phyloP scores from a whole-genome alignment of 2,329 filamentous ascomycete species.

The Exophiala phaeomuriformis region DNA sequence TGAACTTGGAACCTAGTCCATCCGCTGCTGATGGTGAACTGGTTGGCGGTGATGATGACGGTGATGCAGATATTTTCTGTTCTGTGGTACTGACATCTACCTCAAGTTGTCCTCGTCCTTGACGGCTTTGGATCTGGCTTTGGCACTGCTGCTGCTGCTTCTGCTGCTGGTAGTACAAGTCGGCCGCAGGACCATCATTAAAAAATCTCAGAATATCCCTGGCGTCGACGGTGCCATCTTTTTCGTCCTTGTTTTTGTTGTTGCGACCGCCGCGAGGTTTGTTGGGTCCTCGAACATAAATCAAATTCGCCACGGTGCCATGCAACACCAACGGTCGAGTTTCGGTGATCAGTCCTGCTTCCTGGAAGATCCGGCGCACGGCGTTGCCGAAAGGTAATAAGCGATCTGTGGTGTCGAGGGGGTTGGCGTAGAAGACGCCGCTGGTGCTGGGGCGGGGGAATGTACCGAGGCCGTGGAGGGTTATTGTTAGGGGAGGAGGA shows the following conservation, averaged over 20 bases:
- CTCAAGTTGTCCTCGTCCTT: neutral
- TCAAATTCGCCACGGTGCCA: slow-evolving; percentile 78
- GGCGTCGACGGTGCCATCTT: slow-evolving; percentile 42
- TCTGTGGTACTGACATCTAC: neutral
- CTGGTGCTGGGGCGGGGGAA: slow-evolving; percentile 17
- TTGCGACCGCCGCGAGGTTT: slow-evolving; percentile 3
- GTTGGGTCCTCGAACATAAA: slow-evolving; percentile 49
- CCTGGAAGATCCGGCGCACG: slow-evolving; percentile 37
- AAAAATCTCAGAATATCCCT: slow-evolving; percentile 32
- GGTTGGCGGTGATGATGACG: neutral
- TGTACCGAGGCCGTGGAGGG: slow-evolving; percentile 20
- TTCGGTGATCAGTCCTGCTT: slow-evolving; percentile 35
- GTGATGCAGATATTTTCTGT: neutral
- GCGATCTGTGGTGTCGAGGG: slow-evolving; percentile 33
- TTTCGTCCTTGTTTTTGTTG: slow-evolving; percentile 15
- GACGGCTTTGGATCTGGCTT: neutral
- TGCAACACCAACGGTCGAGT: slow-evolving; percentile 64
- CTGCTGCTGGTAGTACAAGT: neutral
- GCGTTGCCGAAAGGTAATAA: slow-evolving; percentile 38
- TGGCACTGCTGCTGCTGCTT: neutral
- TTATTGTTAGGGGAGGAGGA: slow-evolving; percentile 10
- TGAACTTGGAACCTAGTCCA: slow-evolving; percentile 34
- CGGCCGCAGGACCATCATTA: slow-evolving; percentile 21
- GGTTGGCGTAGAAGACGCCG: slow-evolving; percentile 30
- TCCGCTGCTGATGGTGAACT: neutral